phyloP scores from a whole-genome alignment of 345 rosid species.

The Firmiana major region DNA sequence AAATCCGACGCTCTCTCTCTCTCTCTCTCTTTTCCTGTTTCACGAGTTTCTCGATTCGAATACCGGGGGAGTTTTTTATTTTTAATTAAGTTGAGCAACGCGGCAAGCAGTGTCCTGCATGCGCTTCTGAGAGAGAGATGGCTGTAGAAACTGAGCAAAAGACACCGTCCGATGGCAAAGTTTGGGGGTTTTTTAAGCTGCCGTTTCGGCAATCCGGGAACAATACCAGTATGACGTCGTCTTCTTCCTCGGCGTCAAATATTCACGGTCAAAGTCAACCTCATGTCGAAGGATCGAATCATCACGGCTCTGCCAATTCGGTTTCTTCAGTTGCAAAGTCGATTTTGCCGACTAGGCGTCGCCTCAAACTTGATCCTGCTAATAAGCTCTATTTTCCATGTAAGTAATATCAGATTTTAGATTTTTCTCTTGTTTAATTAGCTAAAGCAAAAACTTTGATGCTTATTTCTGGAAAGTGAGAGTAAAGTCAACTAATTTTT shows the following conservation, averaged over 20 bases:
- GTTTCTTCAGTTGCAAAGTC: constrained; percentile 69
- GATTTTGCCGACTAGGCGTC: constrained; percentile 62
- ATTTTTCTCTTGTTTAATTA: not conserved
- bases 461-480: not conserved
- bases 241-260: constrained; percentile 35
- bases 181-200: constrained; percentile 80
- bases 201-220: constrained; percentile 56
- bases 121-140: constrained; percentile 33
- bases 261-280: constrained; percentile 32
- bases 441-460: not conserved
- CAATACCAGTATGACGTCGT: constrained; percentile 29
- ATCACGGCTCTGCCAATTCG: constrained; percentile 43
- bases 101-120: not conserved
- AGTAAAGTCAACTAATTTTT: not conserved
- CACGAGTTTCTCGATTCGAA: constrained; percentile 9
- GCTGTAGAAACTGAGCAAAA: constrained; percentile 59
- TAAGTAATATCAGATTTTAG: constrained; percentile 24
- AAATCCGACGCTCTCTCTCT: not conserved
- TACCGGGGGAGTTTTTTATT: not conserved
- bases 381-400: constrained; percentile 89
- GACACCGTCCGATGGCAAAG: constrained; percentile 51
- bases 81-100: not conserved
- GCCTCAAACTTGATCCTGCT: constrained; percentile 91
- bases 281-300: constrained; percentile 56
- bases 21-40: not conserved